Conservation (phyloP, 2,329 filamentous ascomycete species). For the Talaromyces marneffei region DNA sequence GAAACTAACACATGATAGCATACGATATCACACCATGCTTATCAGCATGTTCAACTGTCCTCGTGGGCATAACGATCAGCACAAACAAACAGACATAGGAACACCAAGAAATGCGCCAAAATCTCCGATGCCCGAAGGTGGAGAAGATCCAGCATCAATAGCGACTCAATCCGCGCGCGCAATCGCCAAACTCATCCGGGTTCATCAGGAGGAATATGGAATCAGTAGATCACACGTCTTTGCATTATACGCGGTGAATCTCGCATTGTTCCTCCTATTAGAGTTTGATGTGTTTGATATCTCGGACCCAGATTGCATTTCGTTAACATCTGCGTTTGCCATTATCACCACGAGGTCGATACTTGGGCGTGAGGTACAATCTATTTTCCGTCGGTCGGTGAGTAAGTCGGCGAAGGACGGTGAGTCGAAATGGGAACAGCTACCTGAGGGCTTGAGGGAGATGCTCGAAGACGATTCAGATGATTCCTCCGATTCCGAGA, state of each 20-base stretch:
- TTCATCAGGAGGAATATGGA: conserved; percentile 31
- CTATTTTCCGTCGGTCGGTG: conserved; percentile 32
- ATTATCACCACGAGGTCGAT: conserved; percentile 30
- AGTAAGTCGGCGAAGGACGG: conserved; percentile 9
- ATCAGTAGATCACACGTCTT: conserved; percentile 33
- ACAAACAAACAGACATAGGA: background rate
- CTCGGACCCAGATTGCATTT: conserved; percentile 31
- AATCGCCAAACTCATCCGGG: conserved; percentile 26
- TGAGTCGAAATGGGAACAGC: conserved; percentile 5
- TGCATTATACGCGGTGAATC: conserved; percentile 34
- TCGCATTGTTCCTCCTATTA: conserved; percentile 33
- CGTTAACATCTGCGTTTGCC: conserved; percentile 29
- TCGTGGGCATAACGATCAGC: conserved; percentile 17
- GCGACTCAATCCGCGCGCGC: conserved; percentile 26
- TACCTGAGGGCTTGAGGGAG: conserved; percentile 27
- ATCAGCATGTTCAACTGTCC: conserved; percentile 33
- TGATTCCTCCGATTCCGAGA: background rate
- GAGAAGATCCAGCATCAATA: conserved; percentile 14
- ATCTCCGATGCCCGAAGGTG: background rate
- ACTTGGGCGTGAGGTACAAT: conserved; percentile 30
- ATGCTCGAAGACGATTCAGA: conserved; percentile 24
- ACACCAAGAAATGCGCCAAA: conserved; percentile 7
- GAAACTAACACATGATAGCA: conserved; percentile 20
- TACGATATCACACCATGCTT: conserved; percentile 31
- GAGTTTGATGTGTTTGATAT: conserved; percentile 24